Evolutionary conservation across 371 early-diverging fungal genomes (phyloP), one percentile per base, ranked within the genome.

Genomic region (Rhizomucor pusillus): DNA sequence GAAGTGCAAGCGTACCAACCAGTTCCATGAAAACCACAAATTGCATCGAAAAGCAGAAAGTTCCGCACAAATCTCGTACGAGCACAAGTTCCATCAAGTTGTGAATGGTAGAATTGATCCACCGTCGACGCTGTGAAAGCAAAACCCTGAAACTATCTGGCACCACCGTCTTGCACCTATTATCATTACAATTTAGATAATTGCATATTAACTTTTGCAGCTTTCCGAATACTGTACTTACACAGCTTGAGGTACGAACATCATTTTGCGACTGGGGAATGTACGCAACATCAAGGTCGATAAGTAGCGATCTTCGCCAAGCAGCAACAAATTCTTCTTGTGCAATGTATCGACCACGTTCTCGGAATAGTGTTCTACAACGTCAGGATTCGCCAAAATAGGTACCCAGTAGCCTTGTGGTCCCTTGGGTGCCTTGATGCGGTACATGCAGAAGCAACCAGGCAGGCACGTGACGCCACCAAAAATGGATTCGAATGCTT

Each of bases 401-500:
- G 88, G 91, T 5, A 84, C 80, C 85, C 85, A 84, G 23, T 74
- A 68, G 25, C 84, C 83, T 49, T 73, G 65, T 16, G 78, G 76
- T 1, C 85, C 80, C 67, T 90, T 89, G 55, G 85, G 90, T 33
- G 90, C 88, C 65, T 92, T 91, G 57, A 95, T 87, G 29, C 94
- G 85, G 67, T 95, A 95, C 89, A 90, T 93, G 66, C 94, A 88
- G 73, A 96, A 96, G 63, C 95, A 96, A 47, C 96, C 95, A 4
- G 95, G 96, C 25, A 98, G 77, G 78, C 98, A 98, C 19, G 95
- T 96, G 33, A 98, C 97, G 74, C 92, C 91, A 54, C 98, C 98
- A 80, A 98, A 98, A 43, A 98, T 88, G 13, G 89, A 89, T 70
- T 98, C 98, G 68, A 96, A 96, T 2, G 91, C 89, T 73, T 96